phyloP scores from a whole-genome alignment of 306 rosid genomes.

The Cicer yamashitae region DNA sequence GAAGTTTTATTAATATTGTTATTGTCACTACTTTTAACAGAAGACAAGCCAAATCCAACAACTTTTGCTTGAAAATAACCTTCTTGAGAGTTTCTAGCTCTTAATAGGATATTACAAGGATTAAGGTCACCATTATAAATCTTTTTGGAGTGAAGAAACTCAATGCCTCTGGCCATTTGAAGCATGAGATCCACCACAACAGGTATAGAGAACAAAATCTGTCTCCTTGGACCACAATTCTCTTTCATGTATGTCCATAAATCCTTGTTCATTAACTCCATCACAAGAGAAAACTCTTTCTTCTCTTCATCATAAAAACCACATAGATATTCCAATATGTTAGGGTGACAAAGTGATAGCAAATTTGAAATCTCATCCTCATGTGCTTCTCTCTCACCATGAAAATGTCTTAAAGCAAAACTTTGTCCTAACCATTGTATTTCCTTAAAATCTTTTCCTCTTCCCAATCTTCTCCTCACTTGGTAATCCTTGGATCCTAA shows the following conservation, averaged over 20 bases:
- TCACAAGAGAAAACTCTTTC: slow-evolving; percentile 71
- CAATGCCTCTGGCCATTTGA: slow-evolving; percentile 92
- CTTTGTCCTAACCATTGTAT: slow-evolving; percentile 88
- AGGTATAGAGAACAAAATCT: slow-evolving; percentile 68
- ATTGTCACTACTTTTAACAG: slow-evolving; percentile 23
- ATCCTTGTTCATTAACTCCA: slow-evolving; percentile 83
- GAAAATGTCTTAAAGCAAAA: slow-evolving; percentile 75
- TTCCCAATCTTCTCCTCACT: slow-evolving; percentile 70
- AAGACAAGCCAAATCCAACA: slow-evolving; percentile 71
- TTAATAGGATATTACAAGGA: slow-evolving; percentile 68
- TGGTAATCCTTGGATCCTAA: slow-evolving; percentile 68
- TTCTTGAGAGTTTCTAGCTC: slow-evolving; percentile 66
- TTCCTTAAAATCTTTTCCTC: slow-evolving; percentile 72
- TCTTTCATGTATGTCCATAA: slow-evolving; percentile 74
- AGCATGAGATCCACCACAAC: slow-evolving; percentile 91
- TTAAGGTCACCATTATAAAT: slow-evolving; percentile 82
- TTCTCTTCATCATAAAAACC: slow-evolving; percentile 81
- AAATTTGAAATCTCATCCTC: slow-evolving; percentile 60
- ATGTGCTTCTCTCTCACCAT: slow-evolving; percentile 54
- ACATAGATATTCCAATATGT: slow-evolving; percentile 68
- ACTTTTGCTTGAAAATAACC: slow-evolving; percentile 79
- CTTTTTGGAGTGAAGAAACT: slow-evolving; percentile 73
- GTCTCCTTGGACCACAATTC: slow-evolving; percentile 75
- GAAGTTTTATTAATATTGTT: slow-evolving; percentile 39
- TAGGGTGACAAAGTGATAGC: slow-evolving; percentile 77